Base-by-base conservation (phyloP, 495 filamentous ascomycete genomes). In the Hypomontagnella monticulosa region DNA sequence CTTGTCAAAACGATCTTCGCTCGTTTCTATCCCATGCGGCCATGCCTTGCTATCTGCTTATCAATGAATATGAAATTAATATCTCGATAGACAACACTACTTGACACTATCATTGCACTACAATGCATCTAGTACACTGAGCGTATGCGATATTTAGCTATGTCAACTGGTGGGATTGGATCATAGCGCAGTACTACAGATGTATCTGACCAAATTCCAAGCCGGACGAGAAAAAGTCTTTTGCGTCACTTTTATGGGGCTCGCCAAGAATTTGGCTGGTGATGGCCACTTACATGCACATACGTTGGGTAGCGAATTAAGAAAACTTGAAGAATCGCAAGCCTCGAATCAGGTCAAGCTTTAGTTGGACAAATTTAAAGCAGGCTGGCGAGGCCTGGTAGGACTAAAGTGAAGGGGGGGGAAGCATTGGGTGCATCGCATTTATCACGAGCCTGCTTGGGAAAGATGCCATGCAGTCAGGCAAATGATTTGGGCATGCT, bases 361-460 rank as follows among this genome's bases (percentile, higher is more conserved):
- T 5, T 47, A 9, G 50, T 66, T 56, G 62, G 56, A 52, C 48
- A 58, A 51, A 58, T 41, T 12, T 32, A 0, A 43, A 38, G 23
- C 38, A 40, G 16, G 34, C 16, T 23, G 10, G 16, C 7, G 23
- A 36, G 40, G 18, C 36, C 33, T 44, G 11, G 18, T 15, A 27
- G 23, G 6, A 2, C 6, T 3, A 27, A 27, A 6, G 23, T 6
- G 23, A 27, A 27, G 23, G 23, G 6, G 23, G 6, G 23, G 23
- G 23, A 27, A 6, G 23, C 23, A 27, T 27, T 2, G 37, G 47
- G 27, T 30, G 30, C 41, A 58, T 58, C 32, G 19, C 12, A 63
- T 50, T 63, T 63, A 68, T 68, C 65, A 68, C 59, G 59, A 59
- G 65, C 65, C 52, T 14, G 51, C 36, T 63, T 59, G 27, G 33